Evolutionary conservation across 768 basidiomycete genomes (phyloP), one percentile per base, ranked within the genome.

Genomic region (Lactarius hatsudake): DNA sequence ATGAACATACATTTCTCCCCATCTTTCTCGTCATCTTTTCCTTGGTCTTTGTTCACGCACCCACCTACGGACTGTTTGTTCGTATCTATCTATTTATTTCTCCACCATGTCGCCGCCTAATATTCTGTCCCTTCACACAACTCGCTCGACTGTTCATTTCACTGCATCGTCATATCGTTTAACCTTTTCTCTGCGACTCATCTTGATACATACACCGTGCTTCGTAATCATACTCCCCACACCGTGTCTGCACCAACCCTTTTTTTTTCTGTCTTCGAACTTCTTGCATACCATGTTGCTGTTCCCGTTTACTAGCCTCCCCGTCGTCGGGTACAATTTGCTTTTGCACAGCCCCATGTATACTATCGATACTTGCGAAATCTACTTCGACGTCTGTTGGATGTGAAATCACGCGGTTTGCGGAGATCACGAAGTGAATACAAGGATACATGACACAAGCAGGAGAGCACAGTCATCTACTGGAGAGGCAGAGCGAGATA

Each of bases 201-300:
- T 65, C 64, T 62, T 69, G 64, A 59, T 67, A 67, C 67, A 71
- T 62, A 68, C 70, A 42, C 48, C 70, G 64, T 61, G 61, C 38
- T 68, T 73, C 68, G 68, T 71, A 70, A 63, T 71, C 71, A 71
- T 72, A 72, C 69, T 73, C 69, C 66, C 62, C 71, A 68, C 65
- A 56, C 59, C 63, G 45, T 69, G 63, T 70, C 42, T 71, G 71
- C 74, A 69, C 51, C 64, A 63, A 62, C 65, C n/a, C n/a, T 36
- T 62, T 63, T 53, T 54, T 69, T 54, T 69, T 63, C 67, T 72
- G 67, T 69, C 62, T 69, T 62, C 30, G 61, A 68, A 69, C 68
- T 69, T 74, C 74, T 73, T 74, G 74, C 75, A 75, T 75, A 72
- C 64, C 72, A 75, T 75, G 75, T 72, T 67, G 34, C 65, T 67